A percentile compares a stretch with the other conserved stretches of the same genome.
Conservation (phyloP, 2,329 filamentous ascomycete species). For the Botrytis porri region DNA sequence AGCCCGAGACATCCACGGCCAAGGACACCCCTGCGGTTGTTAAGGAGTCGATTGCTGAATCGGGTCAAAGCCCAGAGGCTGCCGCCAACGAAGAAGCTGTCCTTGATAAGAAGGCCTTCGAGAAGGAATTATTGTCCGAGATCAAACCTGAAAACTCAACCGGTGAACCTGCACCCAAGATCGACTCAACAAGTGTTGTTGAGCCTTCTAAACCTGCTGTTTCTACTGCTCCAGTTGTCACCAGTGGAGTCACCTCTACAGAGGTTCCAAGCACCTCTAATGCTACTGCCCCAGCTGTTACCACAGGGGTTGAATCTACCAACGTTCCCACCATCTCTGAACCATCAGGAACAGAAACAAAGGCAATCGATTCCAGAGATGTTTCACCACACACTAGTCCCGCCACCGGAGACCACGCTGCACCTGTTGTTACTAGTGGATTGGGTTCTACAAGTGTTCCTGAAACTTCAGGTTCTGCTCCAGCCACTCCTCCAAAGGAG, state of each 20-base stretch:
- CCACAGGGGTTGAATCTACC: constrained; percentile 5
- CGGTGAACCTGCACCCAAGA: constrained; percentile 34
- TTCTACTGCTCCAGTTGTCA: constrained; percentile 9
- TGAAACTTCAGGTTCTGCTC: constrained; percentile 25
- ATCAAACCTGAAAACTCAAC: constrained; percentile 45
- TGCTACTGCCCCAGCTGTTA: not conserved
- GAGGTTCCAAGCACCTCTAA: not conserved
- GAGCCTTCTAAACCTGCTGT: constrained; percentile 25
- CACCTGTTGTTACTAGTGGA: constrained; percentile 33
- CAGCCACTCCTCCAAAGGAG: constrained; percentile 27
- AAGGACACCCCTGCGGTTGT: constrained; percentile 55
- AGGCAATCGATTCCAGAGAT: constrained; percentile 25
- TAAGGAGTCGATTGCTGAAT: constrained; percentile 55
- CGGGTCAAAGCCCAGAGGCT: constrained; percentile 66
- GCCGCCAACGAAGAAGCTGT: constrained; percentile 66
- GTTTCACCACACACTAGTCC: constrained; percentile 33
- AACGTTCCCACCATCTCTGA: not conserved
- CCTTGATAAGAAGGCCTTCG: constrained; percentile 70
- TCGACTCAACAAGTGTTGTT: constrained; percentile 41
- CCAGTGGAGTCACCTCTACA: constrained; percentile 8
- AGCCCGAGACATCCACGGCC: constrained; percentile 41
- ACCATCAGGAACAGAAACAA: not conserved
- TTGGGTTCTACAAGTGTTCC: constrained; percentile 26
- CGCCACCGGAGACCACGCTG: constrained; percentile 26
- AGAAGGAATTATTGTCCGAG: constrained; percentile 69